A percentile compares a stretch with the other conserved stretches of the same genome.
These are phyloP conservation scores for Diaporthe sp. DNA, from an alignment of 2,329 filamentous ascomycete species.

Conservation along the genomic window DNA sequence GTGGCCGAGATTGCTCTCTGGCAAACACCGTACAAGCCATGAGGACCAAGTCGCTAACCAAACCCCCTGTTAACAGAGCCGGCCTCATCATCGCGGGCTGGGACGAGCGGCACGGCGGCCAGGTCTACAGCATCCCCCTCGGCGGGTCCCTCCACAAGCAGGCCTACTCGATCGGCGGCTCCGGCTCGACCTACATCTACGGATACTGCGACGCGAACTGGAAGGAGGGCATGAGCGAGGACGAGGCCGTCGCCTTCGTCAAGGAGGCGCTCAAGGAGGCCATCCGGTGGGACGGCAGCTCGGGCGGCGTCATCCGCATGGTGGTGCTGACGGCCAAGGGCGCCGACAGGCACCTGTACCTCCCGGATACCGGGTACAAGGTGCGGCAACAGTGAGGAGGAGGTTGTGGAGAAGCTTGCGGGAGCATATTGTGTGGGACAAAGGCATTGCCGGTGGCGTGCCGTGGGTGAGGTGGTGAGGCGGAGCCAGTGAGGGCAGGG, in stretches of 20 bases:
- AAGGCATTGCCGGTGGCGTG: neutral
- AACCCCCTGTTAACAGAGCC: constrained; percentile 69
- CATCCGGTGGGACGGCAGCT: constrained; percentile 99
- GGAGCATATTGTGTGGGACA: constrained; percentile 39
- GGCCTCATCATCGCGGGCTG: constrained; percentile 99
- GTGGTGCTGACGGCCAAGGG: constrained; percentile 93
- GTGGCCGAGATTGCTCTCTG: neutral
- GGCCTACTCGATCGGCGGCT: constrained; percentile 93
- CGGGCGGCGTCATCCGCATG: constrained; percentile 97
- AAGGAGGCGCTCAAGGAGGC: constrained; percentile 92
- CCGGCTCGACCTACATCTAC: constrained; percentile 99
- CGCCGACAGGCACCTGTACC: constrained; percentile 92
- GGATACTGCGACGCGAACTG: constrained; percentile 98
- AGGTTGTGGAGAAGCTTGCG: constrained; percentile 42
- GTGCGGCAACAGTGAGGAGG: constrained; percentile 72
- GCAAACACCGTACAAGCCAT: no score
- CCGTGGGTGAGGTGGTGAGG: neutral
- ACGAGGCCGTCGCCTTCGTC: constrained; percentile 91
- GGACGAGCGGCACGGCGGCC: constrained; percentile 93
- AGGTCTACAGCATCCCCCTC: constrained; percentile 97
- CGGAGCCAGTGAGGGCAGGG: neutral
- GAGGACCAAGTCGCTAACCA: constrained; percentile 4
- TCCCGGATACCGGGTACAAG: constrained; percentile 91
- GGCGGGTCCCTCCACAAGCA: constrained; percentile 99
- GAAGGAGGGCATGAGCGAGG: constrained; percentile 94